A percentile compares a stretch with the other conserved stretches of the same genome.
Conservation (phyloP, 2,329 filamentous ascomycete genomes). For the Phyllosticta paracitricarpa region DNA sequence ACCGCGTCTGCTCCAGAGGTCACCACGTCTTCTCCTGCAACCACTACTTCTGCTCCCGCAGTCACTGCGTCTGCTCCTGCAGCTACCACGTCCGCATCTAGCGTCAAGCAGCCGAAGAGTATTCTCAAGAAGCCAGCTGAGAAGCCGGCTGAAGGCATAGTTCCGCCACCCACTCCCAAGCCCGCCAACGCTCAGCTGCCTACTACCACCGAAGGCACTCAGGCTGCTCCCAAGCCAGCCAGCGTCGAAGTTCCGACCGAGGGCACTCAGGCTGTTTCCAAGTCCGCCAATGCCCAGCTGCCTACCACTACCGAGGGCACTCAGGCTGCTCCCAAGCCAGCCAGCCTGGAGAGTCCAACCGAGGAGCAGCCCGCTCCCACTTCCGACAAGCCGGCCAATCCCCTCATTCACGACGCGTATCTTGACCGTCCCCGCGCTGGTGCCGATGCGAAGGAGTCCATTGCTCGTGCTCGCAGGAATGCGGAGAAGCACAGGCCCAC, state of each 20-base stretch:
- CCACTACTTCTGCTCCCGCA: no score
- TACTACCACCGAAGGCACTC: neutral
- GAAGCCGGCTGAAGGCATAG: constrained; percentile 14
- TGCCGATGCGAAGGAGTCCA: neutral
- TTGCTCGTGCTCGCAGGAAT: constrained; percentile 1
- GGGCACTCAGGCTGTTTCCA: constrained; percentile 22
- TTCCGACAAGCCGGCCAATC: neutral
- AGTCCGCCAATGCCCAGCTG: constrained; percentile 24
- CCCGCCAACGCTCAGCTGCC: constrained; percentile 26
- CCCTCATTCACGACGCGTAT: neutral
- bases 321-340: neutral
- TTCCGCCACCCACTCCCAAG: constrained; percentile 18
- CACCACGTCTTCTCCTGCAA: no score
- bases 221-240: neutral
- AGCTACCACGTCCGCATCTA: neutral
- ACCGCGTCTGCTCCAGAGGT: neutral
- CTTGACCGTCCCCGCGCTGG: neutral
- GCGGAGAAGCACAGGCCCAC: constrained; percentile 9
- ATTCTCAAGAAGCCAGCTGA: constrained; percentile 14
- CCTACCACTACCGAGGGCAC: constrained; percentile 12
- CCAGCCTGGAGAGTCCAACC: constrained; percentile 7
- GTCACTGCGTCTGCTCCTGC: neutral
- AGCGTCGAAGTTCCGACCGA: constrained; percentile 15
- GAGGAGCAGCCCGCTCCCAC: neutral
- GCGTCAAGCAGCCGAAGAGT: constrained; percentile 12